phyloP scores from a whole-genome alignment of 2,329 filamentous ascomycete genomes.

The Aureobasidium leucospermi region DNA sequence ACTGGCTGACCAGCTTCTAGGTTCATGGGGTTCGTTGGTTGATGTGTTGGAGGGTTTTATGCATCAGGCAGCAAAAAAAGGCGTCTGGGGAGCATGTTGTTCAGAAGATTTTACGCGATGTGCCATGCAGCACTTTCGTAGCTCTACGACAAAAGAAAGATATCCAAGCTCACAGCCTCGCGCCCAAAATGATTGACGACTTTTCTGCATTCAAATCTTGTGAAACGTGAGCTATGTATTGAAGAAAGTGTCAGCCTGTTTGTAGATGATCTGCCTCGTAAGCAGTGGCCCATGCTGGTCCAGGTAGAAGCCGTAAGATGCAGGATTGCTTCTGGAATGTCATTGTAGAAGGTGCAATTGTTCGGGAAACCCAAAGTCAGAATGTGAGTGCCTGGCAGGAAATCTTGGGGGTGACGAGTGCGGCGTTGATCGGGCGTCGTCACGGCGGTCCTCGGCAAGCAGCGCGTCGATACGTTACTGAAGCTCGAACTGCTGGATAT shows the following conservation, averaged over 20 bases:
- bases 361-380: not conserved
- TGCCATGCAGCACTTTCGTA: constrained; percentile 13
- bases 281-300: not conserved
- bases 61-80: constrained; percentile 15
- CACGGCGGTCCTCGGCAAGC: constrained; percentile 3
- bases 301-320: not conserved
- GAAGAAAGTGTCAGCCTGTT: not conserved
- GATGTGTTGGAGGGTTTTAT: constrained; percentile 13
- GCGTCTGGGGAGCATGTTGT: constrained; percentile 14
- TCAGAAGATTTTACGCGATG: constrained; percentile 5
- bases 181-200: constrained; percentile 9
- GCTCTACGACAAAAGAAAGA: constrained; percentile 15
- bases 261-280: not conserved
- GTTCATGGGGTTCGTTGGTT: constrained; percentile 10
- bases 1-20: constrained; percentile 8
- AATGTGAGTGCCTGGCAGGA: not conserved
- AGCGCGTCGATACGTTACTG: not conserved
- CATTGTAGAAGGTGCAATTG: not conserved
- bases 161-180: constrained; percentile 14
- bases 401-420: constrained; percentile 6
- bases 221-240: not conserved
- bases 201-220: not conserved
- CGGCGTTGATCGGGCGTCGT: constrained; percentile 4
- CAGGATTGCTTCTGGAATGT: not conserved
- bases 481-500: not conserved